Conservation (phyloP, 768 basidiomycete genomes). For the Suillus variegatus region DNA sequence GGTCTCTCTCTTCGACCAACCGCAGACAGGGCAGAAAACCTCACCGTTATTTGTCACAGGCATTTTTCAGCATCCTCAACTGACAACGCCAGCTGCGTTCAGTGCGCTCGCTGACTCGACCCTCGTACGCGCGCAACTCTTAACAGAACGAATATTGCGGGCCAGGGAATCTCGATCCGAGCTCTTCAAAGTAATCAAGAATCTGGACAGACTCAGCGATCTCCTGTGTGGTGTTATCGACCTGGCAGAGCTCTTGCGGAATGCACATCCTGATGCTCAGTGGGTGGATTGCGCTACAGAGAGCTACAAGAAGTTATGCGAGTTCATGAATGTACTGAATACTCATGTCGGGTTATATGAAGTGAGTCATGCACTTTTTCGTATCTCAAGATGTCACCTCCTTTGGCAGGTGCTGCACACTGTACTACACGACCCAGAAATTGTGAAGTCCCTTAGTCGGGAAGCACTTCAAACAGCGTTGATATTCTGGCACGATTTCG, state of each 20-base stretch:
- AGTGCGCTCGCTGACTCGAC: constrained; percentile 77
- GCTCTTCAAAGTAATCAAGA: constrained; percentile 87
- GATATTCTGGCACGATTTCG: constrained; percentile 96
- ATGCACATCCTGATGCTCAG: constrained; percentile 83
- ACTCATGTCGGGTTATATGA: constrained; percentile 89
- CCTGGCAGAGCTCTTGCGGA: constrained; percentile 90
- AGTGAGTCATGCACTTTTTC: constrained; percentile 46
- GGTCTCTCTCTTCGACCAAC: constrained; percentile 71
- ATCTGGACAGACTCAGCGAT: constrained; percentile 94
- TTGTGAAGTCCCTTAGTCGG: constrained; percentile 64
- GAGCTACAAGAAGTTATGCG: constrained; percentile 90
- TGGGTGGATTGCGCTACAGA: constrained; percentile 87
- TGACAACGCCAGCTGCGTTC: constrained; percentile 71
- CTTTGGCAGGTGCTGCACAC: constrained; percentile 61
- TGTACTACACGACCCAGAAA: constrained; percentile 67
- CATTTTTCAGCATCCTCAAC: constrained; percentile 78
- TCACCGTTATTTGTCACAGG: constrained; percentile 64
- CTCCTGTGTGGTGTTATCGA: constrained; percentile 96
- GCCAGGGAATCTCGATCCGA: constrained; percentile 74
- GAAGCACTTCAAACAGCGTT: constrained; percentile 87
- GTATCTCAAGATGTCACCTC: neutral
- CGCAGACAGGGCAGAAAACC: constrained; percentile 38
- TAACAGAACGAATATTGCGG: constrained; percentile 82
- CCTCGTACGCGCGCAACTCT: constrained; percentile 71
- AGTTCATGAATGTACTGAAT: constrained; percentile 97